These are phyloP conservation scores for Besnoitia besnoiti DNA, from an alignment of 169 alveolate genomes.

Conservation along the genomic window DNA sequence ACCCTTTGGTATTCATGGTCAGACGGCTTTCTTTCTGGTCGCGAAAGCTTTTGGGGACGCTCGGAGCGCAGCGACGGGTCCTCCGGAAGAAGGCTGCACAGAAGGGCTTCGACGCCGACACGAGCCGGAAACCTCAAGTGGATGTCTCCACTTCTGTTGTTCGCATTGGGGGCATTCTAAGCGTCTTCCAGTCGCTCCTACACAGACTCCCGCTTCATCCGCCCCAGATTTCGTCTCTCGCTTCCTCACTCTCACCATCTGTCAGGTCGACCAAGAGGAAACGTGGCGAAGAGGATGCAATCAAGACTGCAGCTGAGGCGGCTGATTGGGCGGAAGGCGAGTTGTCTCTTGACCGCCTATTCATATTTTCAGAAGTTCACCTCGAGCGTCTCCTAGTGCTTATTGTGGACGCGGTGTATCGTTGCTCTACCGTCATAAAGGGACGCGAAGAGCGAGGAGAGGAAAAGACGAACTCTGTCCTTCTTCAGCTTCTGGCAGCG, in stretches of 20 bases:
- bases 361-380: neutral
- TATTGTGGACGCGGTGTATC: conserved; percentile 52
- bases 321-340: neutral
- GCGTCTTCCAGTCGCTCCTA: conserved; percentile 32
- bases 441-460: conserved; percentile 38
- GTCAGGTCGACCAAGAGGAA: neutral
- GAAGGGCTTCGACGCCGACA: neutral
- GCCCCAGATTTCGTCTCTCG: neutral
- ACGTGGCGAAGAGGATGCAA: conserved; percentile 4
- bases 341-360: neutral
- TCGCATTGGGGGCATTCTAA: conserved; percentile 53
- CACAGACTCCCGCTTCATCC: conserved; percentile 43
- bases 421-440: conserved; percentile 52
- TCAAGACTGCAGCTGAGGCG: neutral
- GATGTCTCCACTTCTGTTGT: conserved; percentile 14
- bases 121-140: neutral
- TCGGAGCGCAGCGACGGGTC: conserved; percentile 41
- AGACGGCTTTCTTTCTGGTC: conserved; percentile 53
- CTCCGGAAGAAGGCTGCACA: neutral
- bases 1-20: conserved; percentile 52
- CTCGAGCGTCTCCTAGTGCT: conserved; percentile 7
- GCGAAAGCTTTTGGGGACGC: conserved; percentile 54
- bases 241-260: neutral
- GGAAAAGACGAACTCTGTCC: conserved; percentile 15
- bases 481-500: conserved; percentile 33